Evolutionary conservation across 148 eudicot genomes (phyloP).

Genomic region (Silene uniflora): DNA sequence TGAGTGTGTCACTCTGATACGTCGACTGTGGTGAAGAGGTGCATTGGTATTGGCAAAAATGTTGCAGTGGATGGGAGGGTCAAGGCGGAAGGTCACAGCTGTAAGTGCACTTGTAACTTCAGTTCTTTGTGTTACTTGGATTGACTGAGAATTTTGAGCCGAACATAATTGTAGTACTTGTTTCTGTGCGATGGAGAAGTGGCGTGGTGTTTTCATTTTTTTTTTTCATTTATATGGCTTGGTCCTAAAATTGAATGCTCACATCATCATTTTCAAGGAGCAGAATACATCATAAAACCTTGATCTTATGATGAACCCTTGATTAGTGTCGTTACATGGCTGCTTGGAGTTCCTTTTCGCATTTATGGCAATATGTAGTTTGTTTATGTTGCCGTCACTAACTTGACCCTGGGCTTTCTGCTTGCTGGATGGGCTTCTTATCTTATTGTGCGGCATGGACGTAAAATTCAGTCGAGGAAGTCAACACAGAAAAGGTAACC

Average conservation of each 20-base stretch:
- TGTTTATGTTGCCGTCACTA: conserved; percentile 1
- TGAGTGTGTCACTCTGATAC: background rate
- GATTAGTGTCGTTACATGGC: background rate
- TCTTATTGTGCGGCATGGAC: conserved; percentile 27
- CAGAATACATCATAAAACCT: background rate
- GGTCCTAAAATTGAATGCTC: background rate
- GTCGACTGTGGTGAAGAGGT: conserved; percentile 9
- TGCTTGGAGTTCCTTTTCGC: background rate
- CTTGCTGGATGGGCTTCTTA: conserved; percentile 23
- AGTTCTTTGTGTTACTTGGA: background rate
- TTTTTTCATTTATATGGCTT: background rate
- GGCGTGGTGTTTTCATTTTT: background rate
- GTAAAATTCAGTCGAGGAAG: conserved; percentile 59
- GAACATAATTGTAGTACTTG: background rate
- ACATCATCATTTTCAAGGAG: background rate
- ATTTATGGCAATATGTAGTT: conserved; percentile 3
- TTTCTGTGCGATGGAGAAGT: background rate
- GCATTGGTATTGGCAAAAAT: conserved; percentile 24
- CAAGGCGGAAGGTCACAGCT: conserved; percentile 74
- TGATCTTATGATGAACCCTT: background rate
- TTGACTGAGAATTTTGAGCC: conserved; percentile 1
- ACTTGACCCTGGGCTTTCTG: conserved; percentile 10
- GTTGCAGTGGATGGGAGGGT: conserved; percentile 99
- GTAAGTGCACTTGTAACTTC: conserved; percentile 41
- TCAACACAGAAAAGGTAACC: conserved; percentile 77